phyloP scores from a whole-genome alignment of 768 basidiomycete species.

The Rhizopogon vinicolor region DNA sequence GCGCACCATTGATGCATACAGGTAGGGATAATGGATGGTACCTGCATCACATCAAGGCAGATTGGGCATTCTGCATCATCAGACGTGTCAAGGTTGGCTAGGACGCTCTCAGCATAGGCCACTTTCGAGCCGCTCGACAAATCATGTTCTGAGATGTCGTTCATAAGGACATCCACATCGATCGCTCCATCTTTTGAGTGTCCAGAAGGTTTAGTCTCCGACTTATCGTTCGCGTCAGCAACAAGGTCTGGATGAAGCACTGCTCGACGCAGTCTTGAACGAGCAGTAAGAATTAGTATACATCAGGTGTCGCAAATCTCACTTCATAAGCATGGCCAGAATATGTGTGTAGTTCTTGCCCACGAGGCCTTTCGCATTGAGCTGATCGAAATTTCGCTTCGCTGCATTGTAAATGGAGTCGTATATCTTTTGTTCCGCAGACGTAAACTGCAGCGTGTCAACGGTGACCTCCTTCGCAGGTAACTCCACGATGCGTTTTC shows the following conservation, averaged over 20 bases:
- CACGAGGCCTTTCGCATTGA: constrained; percentile 74
- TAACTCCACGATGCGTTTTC: constrained; percentile 83
- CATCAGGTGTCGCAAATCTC: constrained; percentile 13
- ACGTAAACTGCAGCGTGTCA: constrained; percentile 76
- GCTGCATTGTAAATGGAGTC: constrained; percentile 79
- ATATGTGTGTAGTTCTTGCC: constrained; percentile 84
- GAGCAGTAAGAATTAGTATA: constrained; percentile 3
- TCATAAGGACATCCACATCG: constrained; percentile 57
- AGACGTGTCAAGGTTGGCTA: constrained; percentile 49
- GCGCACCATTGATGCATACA: constrained; percentile 75
- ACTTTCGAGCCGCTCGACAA: constrained; percentile 26
- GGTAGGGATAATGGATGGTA: constrained; percentile 61
- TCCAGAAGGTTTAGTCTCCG: constrained; percentile 30
- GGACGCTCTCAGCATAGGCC: constrained; percentile 57
- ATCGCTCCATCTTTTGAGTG: constrained; percentile 33
- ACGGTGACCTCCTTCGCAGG: constrained; percentile 78
- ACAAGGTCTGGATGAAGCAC: constrained; percentile 90
- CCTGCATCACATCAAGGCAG: constrained; percentile 75
- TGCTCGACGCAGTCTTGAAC: constrained; percentile 74
- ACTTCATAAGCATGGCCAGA: constrained; percentile 95
- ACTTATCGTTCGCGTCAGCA: constrained; percentile 44
- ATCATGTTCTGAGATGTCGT: constrained; percentile 39
- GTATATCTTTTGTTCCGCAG: constrained; percentile 82
- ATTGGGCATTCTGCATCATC: constrained; percentile 74
- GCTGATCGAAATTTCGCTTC: constrained; percentile 74